Evolutionary conservation across 257 asterid genomes (phyloP).

Genomic region (Apocynum venetum): DNA sequence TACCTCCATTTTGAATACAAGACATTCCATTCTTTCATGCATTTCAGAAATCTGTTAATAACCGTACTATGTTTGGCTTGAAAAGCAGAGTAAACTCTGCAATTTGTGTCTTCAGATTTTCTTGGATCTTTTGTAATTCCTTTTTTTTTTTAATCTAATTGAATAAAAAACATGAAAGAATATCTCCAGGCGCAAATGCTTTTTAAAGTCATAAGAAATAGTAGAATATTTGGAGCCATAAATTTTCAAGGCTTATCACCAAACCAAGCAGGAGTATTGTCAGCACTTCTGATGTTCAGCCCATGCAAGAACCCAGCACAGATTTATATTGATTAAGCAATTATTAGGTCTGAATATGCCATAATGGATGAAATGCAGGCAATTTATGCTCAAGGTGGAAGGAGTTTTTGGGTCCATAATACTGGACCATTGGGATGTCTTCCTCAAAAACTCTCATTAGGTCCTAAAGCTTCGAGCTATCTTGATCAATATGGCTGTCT

Average conservation of each 20-base stretch:
- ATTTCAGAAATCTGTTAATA: not conserved
- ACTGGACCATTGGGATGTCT: slow-evolving; percentile 94
- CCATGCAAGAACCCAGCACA: not conserved
- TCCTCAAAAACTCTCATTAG: slow-evolving; percentile 59
- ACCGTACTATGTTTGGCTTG: not conserved
- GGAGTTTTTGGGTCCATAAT: slow-evolving; percentile 86
- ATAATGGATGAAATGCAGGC: slow-evolving; percentile 35
- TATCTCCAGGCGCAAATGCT: not conserved
- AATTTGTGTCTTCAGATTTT: not conserved
- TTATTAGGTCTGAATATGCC: not conserved
- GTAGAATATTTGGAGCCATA: not conserved
- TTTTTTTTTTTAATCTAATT: not conserved
- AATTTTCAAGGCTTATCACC: not conserved
- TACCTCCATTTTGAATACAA: not conserved
- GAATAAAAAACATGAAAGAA: not conserved
- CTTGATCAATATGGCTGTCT: slow-evolving; percentile 71
- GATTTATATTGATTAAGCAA: not conserved
- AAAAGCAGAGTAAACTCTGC: not conserved
- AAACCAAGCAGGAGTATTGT: not conserved
- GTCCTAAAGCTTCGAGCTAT: slow-evolving; percentile 30
- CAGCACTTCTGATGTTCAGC: not conserved
- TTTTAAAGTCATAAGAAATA: not conserved
- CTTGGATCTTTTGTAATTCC: not conserved
- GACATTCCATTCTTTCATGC: not conserved
- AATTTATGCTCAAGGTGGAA: slow-evolving; percentile 63